Conservation (phyloP, 139 green algal genomes). For the Micractinium sp. region DNA sequence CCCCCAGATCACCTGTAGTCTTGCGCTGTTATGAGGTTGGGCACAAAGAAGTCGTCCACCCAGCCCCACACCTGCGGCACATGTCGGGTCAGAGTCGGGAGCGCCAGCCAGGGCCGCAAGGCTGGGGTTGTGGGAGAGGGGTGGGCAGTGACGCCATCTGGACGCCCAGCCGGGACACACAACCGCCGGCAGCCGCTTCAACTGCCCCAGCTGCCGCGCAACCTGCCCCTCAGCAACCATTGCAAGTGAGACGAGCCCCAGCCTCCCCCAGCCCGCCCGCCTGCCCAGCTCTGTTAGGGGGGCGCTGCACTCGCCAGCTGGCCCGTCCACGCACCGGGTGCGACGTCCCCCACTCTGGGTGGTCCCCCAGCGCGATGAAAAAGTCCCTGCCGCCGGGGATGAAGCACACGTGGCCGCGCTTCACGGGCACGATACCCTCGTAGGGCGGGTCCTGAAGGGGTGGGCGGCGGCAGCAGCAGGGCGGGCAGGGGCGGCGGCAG, state of each 20-base stretch:
- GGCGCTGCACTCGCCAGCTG: too few relatives aligned
- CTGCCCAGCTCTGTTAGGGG: too few relatives aligned
- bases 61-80: conserved; percentile 6
- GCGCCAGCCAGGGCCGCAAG: neutral
- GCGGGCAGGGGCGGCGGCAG: neutral
- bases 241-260: too few relatives aligned
- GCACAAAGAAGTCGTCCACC: neutral
- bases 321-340: too few relatives aligned
- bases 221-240: neutral
- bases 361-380: conserved; percentile 54
- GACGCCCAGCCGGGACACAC: neutral
- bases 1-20: neutral
- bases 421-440: neutral
- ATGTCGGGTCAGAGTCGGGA: neutral
- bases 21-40: neutral
- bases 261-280: too few relatives aligned
- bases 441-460: neutral
- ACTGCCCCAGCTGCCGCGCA: neutral
- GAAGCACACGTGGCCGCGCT: conserved; percentile 46
- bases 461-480: neutral
- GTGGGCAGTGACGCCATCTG: neutral
- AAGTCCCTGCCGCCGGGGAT: conserved; percentile 56
- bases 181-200: neutral
- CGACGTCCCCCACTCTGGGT: conserved; percentile 44
- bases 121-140: neutral